These are phyloP conservation scores for Ogataea paradorogensis DNA, from an alignment of 805 yeast genomes.

Conservation along the genomic window DNA sequence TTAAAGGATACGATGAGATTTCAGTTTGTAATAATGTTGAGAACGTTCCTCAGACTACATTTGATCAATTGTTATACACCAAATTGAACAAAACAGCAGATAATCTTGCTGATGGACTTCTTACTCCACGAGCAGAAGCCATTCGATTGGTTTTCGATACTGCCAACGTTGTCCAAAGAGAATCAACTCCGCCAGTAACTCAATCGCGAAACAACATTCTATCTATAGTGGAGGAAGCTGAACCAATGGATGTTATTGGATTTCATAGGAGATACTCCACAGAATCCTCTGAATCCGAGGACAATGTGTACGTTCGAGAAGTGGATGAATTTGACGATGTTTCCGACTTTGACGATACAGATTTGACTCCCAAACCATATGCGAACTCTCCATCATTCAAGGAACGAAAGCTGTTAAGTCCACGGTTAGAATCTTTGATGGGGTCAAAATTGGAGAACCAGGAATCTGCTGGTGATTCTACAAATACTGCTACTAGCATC, in stretches of 20 bases:
- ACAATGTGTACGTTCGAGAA: conserved; percentile 23
- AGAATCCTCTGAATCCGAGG: conserved; percentile 23
- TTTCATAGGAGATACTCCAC: conserved; percentile 2
- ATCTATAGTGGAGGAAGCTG: conserved; percentile 18
- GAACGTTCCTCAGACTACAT: conserved; percentile 30
- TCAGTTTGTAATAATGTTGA: conserved; percentile 10
- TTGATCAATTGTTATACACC: conserved; percentile 27
- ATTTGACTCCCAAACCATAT: conserved; percentile 10
- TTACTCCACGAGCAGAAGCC: conserved; percentile 39
- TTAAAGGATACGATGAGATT: conserved; percentile 30
- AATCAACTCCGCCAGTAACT: conserved; percentile 18
- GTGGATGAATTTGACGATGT: conserved; percentile 23
- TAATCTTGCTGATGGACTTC: conserved; percentile 22
- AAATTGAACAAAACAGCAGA: conserved; percentile 29
- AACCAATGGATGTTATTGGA: conserved; percentile 18
- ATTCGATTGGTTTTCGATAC: conserved; percentile 37
- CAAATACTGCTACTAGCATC: conserved; percentile 8
- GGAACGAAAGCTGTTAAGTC: conserved; percentile 6
- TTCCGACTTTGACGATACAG: conserved; percentile 18
- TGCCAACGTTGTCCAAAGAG: conserved; percentile 32
- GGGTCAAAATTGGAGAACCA: conserved; percentile 4
- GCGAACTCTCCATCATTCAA: conserved; percentile 18
- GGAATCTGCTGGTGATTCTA: conserved; percentile 12
- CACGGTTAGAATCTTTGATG: not conserved
- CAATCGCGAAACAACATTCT: conserved; percentile 8